phyloP scores from a whole-genome alignment of 441 rosid genomes.

The Adansonia gregorii region DNA sequence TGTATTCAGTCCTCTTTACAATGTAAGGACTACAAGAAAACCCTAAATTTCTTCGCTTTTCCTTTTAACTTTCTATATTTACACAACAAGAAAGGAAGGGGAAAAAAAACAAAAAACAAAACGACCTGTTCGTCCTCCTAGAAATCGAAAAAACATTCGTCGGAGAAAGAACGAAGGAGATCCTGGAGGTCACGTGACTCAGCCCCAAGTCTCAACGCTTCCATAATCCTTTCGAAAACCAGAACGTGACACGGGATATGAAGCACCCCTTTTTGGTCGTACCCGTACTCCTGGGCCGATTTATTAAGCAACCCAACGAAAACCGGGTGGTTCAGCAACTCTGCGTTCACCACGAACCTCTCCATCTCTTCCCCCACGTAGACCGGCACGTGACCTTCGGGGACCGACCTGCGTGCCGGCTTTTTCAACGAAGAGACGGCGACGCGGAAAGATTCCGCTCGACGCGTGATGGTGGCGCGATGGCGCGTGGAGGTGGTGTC shows the following conservation, averaged over 20 bases:
- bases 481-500: slow-evolving; percentile 27
- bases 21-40: neutral
- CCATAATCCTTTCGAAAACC: slow-evolving; percentile 62
- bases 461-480: slow-evolving; percentile 19
- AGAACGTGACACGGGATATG: slow-evolving; percentile 82
- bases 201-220: slow-evolving; percentile 62
- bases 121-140: neutral
- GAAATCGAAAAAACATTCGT: slow-evolving; percentile 28
- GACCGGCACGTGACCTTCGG: slow-evolving; percentile 83
- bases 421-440: slow-evolving; percentile 13
- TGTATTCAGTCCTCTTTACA: slow-evolving; percentile 26
- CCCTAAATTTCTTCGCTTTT: neutral
- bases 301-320: slow-evolving; percentile 66
- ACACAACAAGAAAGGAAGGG: slow-evolving; percentile 21
- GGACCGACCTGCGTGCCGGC: slow-evolving; percentile 44
- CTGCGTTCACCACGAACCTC: slow-evolving; percentile 78
- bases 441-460: slow-evolving; percentile 31
- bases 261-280: slow-evolving; percentile 86
- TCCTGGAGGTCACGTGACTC: slow-evolving; percentile 52
- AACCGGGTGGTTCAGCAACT: slow-evolving; percentile 85
- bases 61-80: slow-evolving; percentile 26
- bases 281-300: slow-evolving; percentile 93
- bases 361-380: slow-evolving; percentile 94
- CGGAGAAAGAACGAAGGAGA: slow-evolving; percentile 40
- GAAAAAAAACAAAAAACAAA: neutral